A percentile compares a stretch with the other conserved stretches of the same genome.
phyloP scores from a whole-genome alignment of 768 basidiomycete species.

The Lactarius tabidus region DNA sequence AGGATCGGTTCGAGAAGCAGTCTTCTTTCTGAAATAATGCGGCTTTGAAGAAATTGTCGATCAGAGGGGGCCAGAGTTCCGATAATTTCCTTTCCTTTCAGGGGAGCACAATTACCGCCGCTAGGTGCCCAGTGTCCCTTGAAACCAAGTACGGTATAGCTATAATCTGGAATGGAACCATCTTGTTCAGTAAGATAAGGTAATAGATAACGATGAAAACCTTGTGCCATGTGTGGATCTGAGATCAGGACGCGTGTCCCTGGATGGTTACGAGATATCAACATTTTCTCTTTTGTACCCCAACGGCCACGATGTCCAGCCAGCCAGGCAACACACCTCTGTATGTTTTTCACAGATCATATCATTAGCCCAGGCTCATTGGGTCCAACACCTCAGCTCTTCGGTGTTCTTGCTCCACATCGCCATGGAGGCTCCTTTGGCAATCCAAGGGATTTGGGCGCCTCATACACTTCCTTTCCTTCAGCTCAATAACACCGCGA shows the following conservation, averaged over 20 bases:
- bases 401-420: slow-evolving; percentile 74
- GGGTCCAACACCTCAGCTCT: slow-evolving; percentile 41
- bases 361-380: neutral
- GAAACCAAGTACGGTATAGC: neutral
- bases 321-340: slow-evolving; percentile 27
- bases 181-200: neutral
- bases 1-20: slow-evolving; percentile 16
- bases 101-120: slow-evolving; percentile 1
- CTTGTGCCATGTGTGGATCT: neutral
- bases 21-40: neutral
- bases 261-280: slow-evolving; percentile 1
- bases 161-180: neutral
- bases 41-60: slow-evolving; percentile 15
- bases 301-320: slow-evolving; percentile 25
- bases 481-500: slow-evolving; percentile 76
- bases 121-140: neutral
- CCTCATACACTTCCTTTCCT: slow-evolving; percentile 65
- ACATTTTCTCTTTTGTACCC: slow-evolving; percentile 2
- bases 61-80: slow-evolving; percentile 1
- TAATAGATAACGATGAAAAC: neutral
- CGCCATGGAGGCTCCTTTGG: slow-evolving; percentile 73
- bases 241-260: slow-evolving; percentile 1
- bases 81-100: neutral
- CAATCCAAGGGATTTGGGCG: slow-evolving; percentile 68
- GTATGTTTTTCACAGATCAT: neutral